Conservation (phyloP, 495 filamentous ascomycete genomes). For the Aspergillus diversus region DNA sequence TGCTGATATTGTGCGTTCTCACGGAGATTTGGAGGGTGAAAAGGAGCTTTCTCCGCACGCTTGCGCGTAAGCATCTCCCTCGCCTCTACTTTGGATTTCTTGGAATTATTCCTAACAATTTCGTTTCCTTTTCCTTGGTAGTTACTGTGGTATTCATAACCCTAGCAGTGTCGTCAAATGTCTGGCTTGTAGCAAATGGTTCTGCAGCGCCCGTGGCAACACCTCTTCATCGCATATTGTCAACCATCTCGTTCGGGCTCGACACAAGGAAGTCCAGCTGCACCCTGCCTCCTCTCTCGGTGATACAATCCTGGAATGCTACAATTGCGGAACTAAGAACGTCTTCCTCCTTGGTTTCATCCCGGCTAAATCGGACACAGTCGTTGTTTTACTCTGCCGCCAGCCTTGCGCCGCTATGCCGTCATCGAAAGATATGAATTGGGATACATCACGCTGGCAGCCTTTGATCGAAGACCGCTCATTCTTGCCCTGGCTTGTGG, state of each 20-base stretch:
- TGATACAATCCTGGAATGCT: slow-evolving; percentile 97
- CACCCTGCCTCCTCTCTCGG: slow-evolving; percentile 94
- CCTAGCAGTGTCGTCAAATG: slow-evolving; percentile 95
- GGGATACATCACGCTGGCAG: slow-evolving; percentile 98
- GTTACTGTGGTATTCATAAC: slow-evolving; percentile 98
- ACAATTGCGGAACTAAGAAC: slow-evolving; percentile 99
- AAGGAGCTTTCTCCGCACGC: slow-evolving; percentile 93
- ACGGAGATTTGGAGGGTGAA: slow-evolving; percentile 75
- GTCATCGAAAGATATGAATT: slow-evolving; percentile 99
- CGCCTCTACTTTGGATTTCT: not conserved
- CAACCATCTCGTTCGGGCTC: slow-evolving; percentile 95
- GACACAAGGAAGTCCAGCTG: slow-evolving; percentile 98
- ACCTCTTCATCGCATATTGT: slow-evolving; percentile 97
- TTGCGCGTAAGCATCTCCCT: slow-evolving; percentile 75
- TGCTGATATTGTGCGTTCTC: slow-evolving; percentile 67
- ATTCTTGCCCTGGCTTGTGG: slow-evolving; percentile 93
- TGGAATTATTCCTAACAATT: slow-evolving; percentile 22
- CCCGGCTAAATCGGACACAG: slow-evolving; percentile 97
- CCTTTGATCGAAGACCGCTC: slow-evolving; percentile 96
- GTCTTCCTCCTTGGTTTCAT: slow-evolving; percentile 99
- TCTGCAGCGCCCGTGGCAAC: slow-evolving; percentile 97
- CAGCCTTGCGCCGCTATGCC: slow-evolving; percentile 94
- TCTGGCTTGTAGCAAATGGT: slow-evolving; percentile 96
- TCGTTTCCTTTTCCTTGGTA: slow-evolving; percentile 37
- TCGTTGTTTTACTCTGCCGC: slow-evolving; percentile 94